Percentiles rank a stretch among this genome's conserved stretches.
phyloP scores from a whole-genome alignment of 2,329 filamentous ascomycete species.

The Phyllosticta citribraziliensis region DNA sequence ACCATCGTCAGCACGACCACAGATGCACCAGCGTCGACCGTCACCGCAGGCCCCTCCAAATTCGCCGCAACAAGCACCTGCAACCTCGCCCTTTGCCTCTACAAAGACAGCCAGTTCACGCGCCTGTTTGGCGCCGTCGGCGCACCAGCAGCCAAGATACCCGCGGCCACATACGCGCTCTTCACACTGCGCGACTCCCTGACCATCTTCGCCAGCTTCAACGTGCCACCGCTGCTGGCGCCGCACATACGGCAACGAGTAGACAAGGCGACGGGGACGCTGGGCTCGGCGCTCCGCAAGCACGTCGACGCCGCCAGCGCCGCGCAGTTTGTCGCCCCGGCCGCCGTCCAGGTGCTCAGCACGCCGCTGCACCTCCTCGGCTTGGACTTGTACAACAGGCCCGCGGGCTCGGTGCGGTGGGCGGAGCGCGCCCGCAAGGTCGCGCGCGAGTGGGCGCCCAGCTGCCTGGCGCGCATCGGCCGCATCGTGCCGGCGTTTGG shows the following conservation, averaged over 20 bases:
- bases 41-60: constrained; percentile 68
- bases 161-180: constrained; percentile 61
- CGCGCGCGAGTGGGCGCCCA: constrained; percentile 65
- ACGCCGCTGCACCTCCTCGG: constrained; percentile 81
- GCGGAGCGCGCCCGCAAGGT: constrained; percentile 57
- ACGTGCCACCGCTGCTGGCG: constrained; percentile 70
- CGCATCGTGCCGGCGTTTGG: constrained; percentile 86
- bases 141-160: constrained; percentile 46
- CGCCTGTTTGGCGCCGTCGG: constrained; percentile 62
- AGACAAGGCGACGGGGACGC: constrained; percentile 11
- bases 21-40: constrained; percentile 44
- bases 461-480: constrained; percentile 64
- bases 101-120: constrained; percentile 83
- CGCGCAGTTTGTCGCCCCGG: constrained; percentile 10
- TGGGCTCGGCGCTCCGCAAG: constrained; percentile 39
- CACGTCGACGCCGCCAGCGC: constrained; percentile 20
- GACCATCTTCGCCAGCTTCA: constrained; percentile 89
- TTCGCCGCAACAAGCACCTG: constrained; percentile 72
- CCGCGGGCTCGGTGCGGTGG: constrained; percentile 34
- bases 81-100: constrained; percentile 77
- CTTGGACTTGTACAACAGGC: constrained; percentile 74
- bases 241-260: constrained; percentile 45
- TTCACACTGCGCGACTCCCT: constrained; percentile 78
- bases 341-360: constrained; percentile 61
- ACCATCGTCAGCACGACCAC: constrained; percentile 58